Conservation (phyloP, 305 asterid species). For the Solanum chacoense region DNA sequence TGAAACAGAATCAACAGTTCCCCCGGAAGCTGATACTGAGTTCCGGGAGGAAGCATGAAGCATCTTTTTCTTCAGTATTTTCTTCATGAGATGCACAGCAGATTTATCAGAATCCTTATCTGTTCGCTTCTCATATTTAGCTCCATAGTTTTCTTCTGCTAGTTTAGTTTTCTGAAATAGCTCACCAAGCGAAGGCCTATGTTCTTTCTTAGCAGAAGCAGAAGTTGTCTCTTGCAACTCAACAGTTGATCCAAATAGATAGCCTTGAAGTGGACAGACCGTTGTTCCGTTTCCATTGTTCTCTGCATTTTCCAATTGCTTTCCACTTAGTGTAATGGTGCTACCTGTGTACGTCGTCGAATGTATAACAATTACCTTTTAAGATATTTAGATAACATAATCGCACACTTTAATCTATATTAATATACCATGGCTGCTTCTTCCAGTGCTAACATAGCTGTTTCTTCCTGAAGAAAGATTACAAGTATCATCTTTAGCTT, state of each 20-base stretch:
- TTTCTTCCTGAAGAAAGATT: constrained; percentile 58
- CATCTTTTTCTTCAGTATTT: constrained; percentile 46
- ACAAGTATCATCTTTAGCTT: constrained; percentile 28
- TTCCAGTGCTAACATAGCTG: constrained; percentile 66
- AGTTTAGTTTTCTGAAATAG: constrained; percentile 73
- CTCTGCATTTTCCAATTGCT: constrained; percentile 45
- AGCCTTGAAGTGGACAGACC: constrained; percentile 71
- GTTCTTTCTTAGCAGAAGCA: constrained; percentile 42
- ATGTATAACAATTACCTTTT: background rate
- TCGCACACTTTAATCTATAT: background rate
- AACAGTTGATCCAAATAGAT: constrained; percentile 68
- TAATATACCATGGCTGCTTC: constrained; percentile 32
- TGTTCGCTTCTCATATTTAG: constrained; percentile 37
- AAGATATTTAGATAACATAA: background rate
- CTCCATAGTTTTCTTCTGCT: constrained; percentile 45
- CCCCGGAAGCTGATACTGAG: constrained; percentile 31
- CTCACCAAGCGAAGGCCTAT: constrained; percentile 78
- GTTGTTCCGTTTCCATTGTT: constrained; percentile 32
- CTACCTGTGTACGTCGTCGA: constrained; percentile 13
- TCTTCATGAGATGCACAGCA: constrained; percentile 57
- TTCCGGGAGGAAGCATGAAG: constrained; percentile 33
- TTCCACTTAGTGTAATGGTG: constrained; percentile 49
- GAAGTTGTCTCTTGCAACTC: constrained; percentile 43
- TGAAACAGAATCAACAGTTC: constrained; percentile 32
- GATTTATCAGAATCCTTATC: constrained; percentile 61